phyloP scores from a whole-genome alignment of 2,329 filamentous ascomycete species.

The Rugonectria rugulosa region DNA sequence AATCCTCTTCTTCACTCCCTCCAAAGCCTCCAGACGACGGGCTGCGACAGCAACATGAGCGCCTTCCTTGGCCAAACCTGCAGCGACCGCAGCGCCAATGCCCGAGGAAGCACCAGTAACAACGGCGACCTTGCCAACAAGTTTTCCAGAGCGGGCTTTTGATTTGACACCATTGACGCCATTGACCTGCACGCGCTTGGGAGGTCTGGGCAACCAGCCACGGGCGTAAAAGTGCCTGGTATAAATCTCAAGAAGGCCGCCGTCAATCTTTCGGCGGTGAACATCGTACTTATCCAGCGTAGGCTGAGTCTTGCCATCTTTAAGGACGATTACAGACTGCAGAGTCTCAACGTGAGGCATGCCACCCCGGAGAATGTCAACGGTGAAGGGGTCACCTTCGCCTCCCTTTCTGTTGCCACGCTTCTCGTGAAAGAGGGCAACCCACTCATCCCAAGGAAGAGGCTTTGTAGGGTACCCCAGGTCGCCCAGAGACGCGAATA shows the following conservation, averaged over 20 bases:
- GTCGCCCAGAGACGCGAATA: slow-evolving; percentile 70
- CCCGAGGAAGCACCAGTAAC: slow-evolving; percentile 83
- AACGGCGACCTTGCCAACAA: slow-evolving; percentile 75
- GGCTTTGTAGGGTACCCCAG: slow-evolving; percentile 76
- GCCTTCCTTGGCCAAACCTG: slow-evolving; percentile 73
- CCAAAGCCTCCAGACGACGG: slow-evolving; percentile 72
- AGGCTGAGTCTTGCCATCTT: slow-evolving; percentile 72
- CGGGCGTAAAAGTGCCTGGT: slow-evolving; percentile 81
- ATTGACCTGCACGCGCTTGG: slow-evolving; percentile 54
- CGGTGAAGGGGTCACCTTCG: slow-evolving; percentile 73
- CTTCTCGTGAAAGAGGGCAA: slow-evolving; percentile 75
- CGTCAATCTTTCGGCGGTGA: slow-evolving; percentile 73
- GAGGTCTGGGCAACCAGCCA: slow-evolving; percentile 75
- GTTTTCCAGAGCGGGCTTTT: slow-evolving; percentile 57
- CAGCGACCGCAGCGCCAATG: slow-evolving; percentile 78
- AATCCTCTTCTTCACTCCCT: slow-evolving; percentile 70
- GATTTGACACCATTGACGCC: slow-evolving; percentile 28
- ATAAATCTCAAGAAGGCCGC: slow-evolving; percentile 76
- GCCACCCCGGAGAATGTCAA: slow-evolving; percentile 80
- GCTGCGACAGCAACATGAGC: slow-evolving; percentile 77
- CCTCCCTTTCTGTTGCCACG: slow-evolving; percentile 69
- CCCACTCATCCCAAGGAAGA: slow-evolving; percentile 77
- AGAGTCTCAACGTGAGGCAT: slow-evolving; percentile 81
- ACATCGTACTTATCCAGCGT: slow-evolving; percentile 61
- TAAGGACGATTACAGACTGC: slow-evolving; percentile 74